Evolutionary conservation across 352 stramenopile species (phyloP).

Genomic region (Salisapilia sapeloensis): DNA sequence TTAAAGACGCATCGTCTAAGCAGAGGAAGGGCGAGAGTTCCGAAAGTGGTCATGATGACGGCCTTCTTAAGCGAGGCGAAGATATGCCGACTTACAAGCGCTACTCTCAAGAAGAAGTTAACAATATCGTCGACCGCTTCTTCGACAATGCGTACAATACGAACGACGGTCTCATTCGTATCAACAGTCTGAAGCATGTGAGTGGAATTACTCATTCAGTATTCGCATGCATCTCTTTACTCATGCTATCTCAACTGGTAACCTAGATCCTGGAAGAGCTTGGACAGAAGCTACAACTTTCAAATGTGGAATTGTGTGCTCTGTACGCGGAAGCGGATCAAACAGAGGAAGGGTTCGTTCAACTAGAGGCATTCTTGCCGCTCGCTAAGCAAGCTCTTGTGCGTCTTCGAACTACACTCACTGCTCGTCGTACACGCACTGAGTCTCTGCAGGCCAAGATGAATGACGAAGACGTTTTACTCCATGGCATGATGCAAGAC

Average conservation of each 20-base stretch:
- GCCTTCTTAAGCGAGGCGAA: too few relatives aligned
- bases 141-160: slow-evolving; percentile 27
- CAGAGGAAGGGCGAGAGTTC: too few relatives aligned
- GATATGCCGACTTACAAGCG: slow-evolving; percentile 39
- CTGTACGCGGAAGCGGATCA: slow-evolving; percentile 51
- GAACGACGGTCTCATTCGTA: slow-evolving; percentile 16
- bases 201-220: not conserved
- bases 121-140: slow-evolving; percentile 17
- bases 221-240: not conserved
- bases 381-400: slow-evolving; percentile 25
- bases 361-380: slow-evolving; percentile 21
- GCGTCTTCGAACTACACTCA: slow-evolving; percentile 19
- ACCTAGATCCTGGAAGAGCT: slow-evolving; percentile 15
- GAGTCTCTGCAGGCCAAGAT: slow-evolving; percentile 22
- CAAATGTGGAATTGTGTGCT: slow-evolving; percentile 24
- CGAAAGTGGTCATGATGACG: too few relatives aligned
- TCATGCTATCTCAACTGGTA: not conserved
- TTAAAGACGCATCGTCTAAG: too few relatives aligned
- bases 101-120: slow-evolving; percentile 32
- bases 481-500: slow-evolving; percentile 72
- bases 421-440: slow-evolving; percentile 21
- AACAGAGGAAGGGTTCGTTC: slow-evolving; percentile 19
- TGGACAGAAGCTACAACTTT: slow-evolving; percentile 36
- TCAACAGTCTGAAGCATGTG: slow-evolving; percentile 27
- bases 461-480: slow-evolving; percentile 23